Base-by-base conservation (phyloP, 2,329 filamentous ascomycete species). In the Xylaria sp. region DNA sequence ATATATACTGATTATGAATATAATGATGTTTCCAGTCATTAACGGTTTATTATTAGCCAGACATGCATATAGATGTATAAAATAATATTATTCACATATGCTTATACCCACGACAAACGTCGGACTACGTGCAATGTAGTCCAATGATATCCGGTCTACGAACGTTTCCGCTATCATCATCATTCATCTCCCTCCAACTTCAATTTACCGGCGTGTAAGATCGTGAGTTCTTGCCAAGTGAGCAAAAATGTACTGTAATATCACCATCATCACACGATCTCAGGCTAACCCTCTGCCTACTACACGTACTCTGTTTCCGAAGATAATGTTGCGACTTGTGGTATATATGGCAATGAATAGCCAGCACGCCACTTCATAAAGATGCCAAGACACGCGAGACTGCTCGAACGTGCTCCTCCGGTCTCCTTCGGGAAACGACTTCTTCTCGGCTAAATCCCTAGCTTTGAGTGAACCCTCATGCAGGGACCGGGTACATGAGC, bases 361-460 rank as follows among this genome's bases (percentile, higher is more conserved):
- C 50, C 64, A 37, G 31, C 28, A 58, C 23, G 31, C 28, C 18
- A 25, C 13, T 34, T 20, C 18, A 23, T 20, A 62, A 44, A 62
- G 41, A 55, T 28, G 63, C 63, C 41, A 66, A 66, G 41, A 31
- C 37, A 61, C 12, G 18, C 18, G 41, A 25, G 31, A 44, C 23
- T 61, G 23, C n/a, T 44, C 15, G 58, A 48, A 48, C 52, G n/a
- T 2, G 18, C 50, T 48, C 51, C 52, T 71, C 69, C 69, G 69
- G 44, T 61, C 66, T 59, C 41, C 50, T 66, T 71, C 59, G 5
- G 69, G 69, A 69, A 71, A 66, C 25, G 23, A 65, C 20, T 41
- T 50, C 20, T 46, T 63, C 41, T 34, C 69, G 69, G 69, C 66
- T 71, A 71, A 71, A 71, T 66, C 59, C 56, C n/a, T 8, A 56